phyloP scores from a whole-genome alignment of 2,329 filamentous ascomycete species.

The Fusarium sp. region DNA sequence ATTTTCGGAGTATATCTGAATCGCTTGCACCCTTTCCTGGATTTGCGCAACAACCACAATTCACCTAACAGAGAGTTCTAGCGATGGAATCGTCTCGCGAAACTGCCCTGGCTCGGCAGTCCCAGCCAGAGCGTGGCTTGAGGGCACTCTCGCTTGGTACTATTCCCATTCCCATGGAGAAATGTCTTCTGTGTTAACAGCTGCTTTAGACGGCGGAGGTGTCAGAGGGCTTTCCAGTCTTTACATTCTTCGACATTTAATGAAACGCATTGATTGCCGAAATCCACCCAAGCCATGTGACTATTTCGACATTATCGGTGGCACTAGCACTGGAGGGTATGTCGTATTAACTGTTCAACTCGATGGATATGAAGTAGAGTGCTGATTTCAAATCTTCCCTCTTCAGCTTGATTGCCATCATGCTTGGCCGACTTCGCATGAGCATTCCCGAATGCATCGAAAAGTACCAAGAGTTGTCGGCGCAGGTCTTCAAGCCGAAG shows the following conservation, averaged over 20 bases:
- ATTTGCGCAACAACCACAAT: neutral
- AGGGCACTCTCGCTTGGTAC: neutral
- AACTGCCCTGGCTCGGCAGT: neutral
- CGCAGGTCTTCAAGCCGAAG: neutral
- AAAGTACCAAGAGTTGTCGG: neutral
- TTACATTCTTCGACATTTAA: neutral
- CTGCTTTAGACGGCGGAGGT: neutral
- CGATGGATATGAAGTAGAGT: too few relatives aligned
- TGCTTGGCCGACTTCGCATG: neutral
- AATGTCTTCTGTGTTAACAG: neutral
- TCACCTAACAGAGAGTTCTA: neutral
- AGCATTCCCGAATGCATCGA: neutral
- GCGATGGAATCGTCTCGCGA: neutral
- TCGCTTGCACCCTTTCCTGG: too few relatives aligned
- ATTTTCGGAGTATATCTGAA: too few relatives aligned
- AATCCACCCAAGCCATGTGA: slow-evolving; percentile 2
- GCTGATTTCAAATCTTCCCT: too few relatives aligned
- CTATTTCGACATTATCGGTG: neutral
- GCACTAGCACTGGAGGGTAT: neutral
- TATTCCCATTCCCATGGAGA: too few relatives aligned
- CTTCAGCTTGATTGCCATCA: neutral
- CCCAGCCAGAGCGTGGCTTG: neutral
- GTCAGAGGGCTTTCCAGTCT: neutral
- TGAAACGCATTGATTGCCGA: neutral
- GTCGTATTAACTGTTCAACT: neutral